A percentile compares a stretch with the other conserved stretches of the same genome.
Evolutionary conservation across 768 basidiomycete species (phyloP).

Genomic region (Hypholoma fasciculare): DNA sequence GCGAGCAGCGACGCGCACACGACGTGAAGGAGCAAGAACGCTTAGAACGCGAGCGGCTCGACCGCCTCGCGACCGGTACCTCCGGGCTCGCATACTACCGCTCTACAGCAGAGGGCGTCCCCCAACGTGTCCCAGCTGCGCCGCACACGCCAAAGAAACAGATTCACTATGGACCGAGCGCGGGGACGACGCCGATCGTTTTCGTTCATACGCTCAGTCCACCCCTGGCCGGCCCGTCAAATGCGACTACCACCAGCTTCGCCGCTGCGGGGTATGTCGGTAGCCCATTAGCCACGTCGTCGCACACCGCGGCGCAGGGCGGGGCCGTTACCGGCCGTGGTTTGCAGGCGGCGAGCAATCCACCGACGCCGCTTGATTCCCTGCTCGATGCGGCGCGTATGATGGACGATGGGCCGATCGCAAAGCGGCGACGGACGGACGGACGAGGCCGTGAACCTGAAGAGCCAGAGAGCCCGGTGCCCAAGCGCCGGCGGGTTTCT

Average conservation of each 20-base stretch:
- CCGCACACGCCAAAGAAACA: slow-evolving; percentile 15
- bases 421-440: slow-evolving; percentile 16
- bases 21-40: slow-evolving; percentile 27
- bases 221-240: neutral
- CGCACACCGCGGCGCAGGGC: neutral
- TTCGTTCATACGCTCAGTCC: slow-evolving; percentile 2
- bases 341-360: slow-evolving; percentile 13
- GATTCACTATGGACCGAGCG: slow-evolving; percentile 7
- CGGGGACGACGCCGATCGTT: slow-evolving; percentile 3
- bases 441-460: slow-evolving; percentile 22
- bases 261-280: neutral
- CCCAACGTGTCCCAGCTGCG: slow-evolving; percentile 11
- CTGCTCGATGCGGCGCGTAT: slow-evolving; percentile 61
- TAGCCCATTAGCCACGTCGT: neutral
- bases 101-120: slow-evolving; percentile 14
- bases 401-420: slow-evolving; percentile 32
- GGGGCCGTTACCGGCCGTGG: neutral
- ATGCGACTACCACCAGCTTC: neutral
- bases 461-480: slow-evolving; percentile 33
- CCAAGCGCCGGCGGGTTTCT: slow-evolving; percentile 32
- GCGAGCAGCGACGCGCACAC: slow-evolving; percentile 25
- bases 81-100: slow-evolving; percentile 24
- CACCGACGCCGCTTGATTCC: slow-evolving; percentile 52
- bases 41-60: slow-evolving; percentile 28
- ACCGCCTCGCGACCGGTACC: slow-evolving; percentile 25